Conservation (phyloP, 768 basidiomycete species). For the Rubroboletus satanas region DNA sequence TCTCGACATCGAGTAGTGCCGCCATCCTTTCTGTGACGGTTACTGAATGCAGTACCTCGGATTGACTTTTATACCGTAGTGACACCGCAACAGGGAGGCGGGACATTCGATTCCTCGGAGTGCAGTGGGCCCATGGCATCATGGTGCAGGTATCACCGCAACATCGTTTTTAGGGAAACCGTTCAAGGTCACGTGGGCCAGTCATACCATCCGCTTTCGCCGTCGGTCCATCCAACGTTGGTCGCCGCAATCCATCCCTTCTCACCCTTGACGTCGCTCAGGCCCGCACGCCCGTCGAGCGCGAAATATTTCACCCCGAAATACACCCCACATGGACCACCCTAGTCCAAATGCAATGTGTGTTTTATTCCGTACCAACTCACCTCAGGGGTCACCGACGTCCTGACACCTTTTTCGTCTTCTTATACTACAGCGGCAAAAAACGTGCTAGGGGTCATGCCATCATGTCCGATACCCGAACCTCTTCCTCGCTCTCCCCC, state of each 20-base stretch:
- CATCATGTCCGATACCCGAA: slow-evolving; percentile 10
- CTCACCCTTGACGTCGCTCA: slow-evolving; percentile 7
- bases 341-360: slow-evolving; percentile 21
- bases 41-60: no score
- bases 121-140: no score
- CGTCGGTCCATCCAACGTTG: slow-evolving; percentile 11
- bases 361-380: slow-evolving; percentile 9
- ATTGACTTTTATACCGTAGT: no score
- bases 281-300: not conserved
- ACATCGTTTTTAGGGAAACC: no score
- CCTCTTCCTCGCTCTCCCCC: slow-evolving; percentile 35
- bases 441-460: slow-evolving; percentile 39
- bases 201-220: not conserved
- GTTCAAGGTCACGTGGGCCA: slow-evolving; percentile 7
- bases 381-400: not conserved
- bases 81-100: no score
- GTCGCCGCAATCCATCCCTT: slow-evolving; percentile 10
- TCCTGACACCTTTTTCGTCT: not conserved
- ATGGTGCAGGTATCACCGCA: no score
- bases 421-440: slow-evolving; percentile 39
- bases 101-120: no score
- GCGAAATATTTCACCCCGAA: not conserved
- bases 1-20: no score
- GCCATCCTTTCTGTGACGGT: no score
- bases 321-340: slow-evolving; percentile 9